phyloP scores from a whole-genome alignment of 352 stramenopile species.

The Stramenopiles sp. region DNA sequence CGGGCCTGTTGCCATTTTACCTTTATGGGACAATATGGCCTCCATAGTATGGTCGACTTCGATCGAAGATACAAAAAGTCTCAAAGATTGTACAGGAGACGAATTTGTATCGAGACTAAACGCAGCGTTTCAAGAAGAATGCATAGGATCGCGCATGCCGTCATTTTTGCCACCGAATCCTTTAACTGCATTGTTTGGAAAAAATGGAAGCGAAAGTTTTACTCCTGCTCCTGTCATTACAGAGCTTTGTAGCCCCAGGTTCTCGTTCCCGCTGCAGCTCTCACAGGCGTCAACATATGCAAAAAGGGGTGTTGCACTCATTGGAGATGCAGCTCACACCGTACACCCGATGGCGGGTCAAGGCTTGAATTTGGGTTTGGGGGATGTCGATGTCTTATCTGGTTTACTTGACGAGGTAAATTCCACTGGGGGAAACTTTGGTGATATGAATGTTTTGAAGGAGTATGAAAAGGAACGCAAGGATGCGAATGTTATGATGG shows the following conservation, averaged over 20 bases:
- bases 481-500: constrained; percentile 52
- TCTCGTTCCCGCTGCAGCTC: constrained; percentile 65
- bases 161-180: background rate
- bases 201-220: constrained; percentile 22
- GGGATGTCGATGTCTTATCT: constrained; percentile 56
- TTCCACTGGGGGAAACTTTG: constrained; percentile 47
- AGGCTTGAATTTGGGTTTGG: constrained; percentile 78
- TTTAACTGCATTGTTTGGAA: background rate
- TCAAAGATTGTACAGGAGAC: constrained; percentile 41
- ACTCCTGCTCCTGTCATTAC: constrained; percentile 42
- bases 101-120: constrained; percentile 57
- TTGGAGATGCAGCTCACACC: constrained; percentile 82
- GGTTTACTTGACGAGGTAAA: constrained; percentile 47
- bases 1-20: constrained; percentile 58
- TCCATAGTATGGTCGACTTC: constrained; percentile 70
- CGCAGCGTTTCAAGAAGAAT: constrained; percentile 33
- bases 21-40: constrained; percentile 52
- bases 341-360: constrained; percentile 86
- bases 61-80: constrained; percentile 46
- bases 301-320: constrained; percentile 54
- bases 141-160: background rate
- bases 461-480: constrained; percentile 63
- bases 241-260: constrained; percentile 41
- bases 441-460: constrained; percentile 44
- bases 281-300: constrained; percentile 61